Evolutionary conservation across 495 filamentous ascomycete species (phyloP).

Genomic region (Hypoxylon cercidicola): DNA sequence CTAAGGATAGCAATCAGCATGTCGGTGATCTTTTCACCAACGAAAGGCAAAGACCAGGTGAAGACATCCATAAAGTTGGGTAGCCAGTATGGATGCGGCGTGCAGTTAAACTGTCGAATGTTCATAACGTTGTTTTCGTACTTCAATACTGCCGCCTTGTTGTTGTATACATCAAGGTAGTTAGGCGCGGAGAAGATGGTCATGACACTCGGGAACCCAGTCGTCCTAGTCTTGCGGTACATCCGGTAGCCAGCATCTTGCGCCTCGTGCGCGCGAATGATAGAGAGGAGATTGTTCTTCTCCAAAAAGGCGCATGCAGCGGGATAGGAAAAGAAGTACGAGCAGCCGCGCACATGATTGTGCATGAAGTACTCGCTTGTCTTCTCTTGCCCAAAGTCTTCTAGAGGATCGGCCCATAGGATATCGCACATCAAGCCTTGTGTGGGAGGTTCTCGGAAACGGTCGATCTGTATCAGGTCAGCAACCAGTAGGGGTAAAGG

Average conservation of each 20-base stretch:
- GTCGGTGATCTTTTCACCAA: constrained; percentile 99
- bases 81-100: constrained; percentile 98
- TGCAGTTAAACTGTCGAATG: constrained; percentile 99
- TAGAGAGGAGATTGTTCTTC: constrained; percentile 97
- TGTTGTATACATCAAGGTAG: constrained; percentile 99
- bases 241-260: constrained; percentile 99
- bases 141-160: constrained; percentile 98
- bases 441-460: constrained; percentile 96
- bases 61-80: constrained; percentile 99
- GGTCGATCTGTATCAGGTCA: constrained; percentile 77
- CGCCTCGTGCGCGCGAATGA: constrained; percentile 98
- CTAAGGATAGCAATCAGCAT: constrained; percentile 99
- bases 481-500: constrained; percentile 6
- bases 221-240: constrained; percentile 98
- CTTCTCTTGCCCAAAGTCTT: constrained; percentile 99
- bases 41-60: constrained; percentile 98
- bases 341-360: constrained; percentile 98
- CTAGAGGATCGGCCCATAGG: constrained; percentile 97
- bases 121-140: constrained; percentile 99
- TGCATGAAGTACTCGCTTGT: constrained; percentile 96
- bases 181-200: constrained; percentile 99
- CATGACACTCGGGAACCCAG: constrained; percentile 99
- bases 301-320: constrained; percentile 98
- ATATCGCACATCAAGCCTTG: constrained; percentile 99
- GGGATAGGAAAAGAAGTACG: constrained; percentile 98